Base-by-base conservation (phyloP, 2,329 filamentous ascomycete species). In the Hypoxylon sp. region DNA sequence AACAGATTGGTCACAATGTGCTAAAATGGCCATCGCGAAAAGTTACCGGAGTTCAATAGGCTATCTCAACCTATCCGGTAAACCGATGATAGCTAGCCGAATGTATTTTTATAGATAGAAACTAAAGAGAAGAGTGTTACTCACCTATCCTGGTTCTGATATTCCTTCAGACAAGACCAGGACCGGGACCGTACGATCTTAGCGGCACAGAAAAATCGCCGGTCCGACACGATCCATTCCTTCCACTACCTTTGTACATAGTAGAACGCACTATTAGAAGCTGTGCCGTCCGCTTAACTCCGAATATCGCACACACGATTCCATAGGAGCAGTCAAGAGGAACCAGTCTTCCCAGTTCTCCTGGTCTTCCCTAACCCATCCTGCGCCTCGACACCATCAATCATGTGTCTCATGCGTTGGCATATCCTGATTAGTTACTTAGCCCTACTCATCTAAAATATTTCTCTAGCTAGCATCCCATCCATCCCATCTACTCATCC, bases 381-480 rank as follows among this genome's bases (percentile, higher is more conserved):
- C 37, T 19, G 34, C 15, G 13, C 11, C 15, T 41, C 34, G 2
- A 32, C 44, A 10, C 17, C 26, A 22, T 11, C 24, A 39, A 48
- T 11, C 19, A 19, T 4, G 34, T 62, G 64, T 67, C 65, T 67
- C 56, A 65, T 65, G 58, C 44, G 65, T 51, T 67, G 65, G 65
- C 65, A n/a, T 28, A 19, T 22, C 34, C 6, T 57, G 58, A 68
- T 65, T 68, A 68, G 62, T 65, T 46, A 37, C 32, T 3, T 13
- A 30, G 20, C 48, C 39, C 53, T 60, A 62, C 55, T 37, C 53
- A 20, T 22, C 17, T 39, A 15, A 60, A 52, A 54, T 63, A 30
- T 37, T 41, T 26, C 51, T 32, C 24, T 22, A 32, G 19, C 30
- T 26, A 30, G 32, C 32, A 11, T 13, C 26, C 24, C 22, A 17